phyloP scores from a whole-genome alignment of 148 eudicot genomes.

The Fallopia convolvulus region DNA sequence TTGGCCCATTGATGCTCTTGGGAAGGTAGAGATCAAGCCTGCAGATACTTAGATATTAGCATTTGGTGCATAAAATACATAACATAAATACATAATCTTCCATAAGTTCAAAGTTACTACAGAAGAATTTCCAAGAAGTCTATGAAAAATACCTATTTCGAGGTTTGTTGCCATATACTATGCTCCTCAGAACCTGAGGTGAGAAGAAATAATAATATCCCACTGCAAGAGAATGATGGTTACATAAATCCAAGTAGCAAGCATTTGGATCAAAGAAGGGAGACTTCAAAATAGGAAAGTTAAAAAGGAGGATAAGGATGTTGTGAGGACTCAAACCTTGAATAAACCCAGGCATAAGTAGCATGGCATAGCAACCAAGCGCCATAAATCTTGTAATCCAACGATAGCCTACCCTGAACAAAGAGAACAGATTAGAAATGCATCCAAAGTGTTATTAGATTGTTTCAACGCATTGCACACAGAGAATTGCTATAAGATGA shows the following conservation, averaged over 20 bases:
- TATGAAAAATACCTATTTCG: constrained; percentile 40
- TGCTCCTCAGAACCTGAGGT: constrained; percentile 41
- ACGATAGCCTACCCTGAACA: constrained; percentile 69
- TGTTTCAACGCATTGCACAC: neutral
- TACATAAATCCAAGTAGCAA: constrained; percentile 6
- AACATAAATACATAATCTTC: neutral
- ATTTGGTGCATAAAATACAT: neutral
- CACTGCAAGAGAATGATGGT: constrained; percentile 30
- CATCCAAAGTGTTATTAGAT: neutral
- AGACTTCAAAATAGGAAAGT: neutral
- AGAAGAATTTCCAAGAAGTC: neutral
- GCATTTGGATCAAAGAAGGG: neutral
- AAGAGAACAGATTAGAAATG: constrained; percentile 15
- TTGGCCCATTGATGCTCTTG: constrained; percentile 37
- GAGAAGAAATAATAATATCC: constrained; percentile 64
- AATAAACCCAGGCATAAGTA: constrained; percentile 59
- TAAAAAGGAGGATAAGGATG: neutral
- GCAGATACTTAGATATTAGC: constrained; percentile 17
- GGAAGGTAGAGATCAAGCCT: constrained; percentile 76
- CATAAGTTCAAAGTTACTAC: constrained; percentile 5
- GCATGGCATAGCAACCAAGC: constrained; percentile 48
- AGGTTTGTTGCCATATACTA: constrained; percentile 57
- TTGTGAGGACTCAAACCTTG: constrained; percentile 39
- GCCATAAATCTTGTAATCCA: constrained; percentile 54
- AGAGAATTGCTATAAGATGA: neutral